Conservation (phyloP, 495 filamentous ascomycete genomes). For the Penicillium silybi region DNA sequence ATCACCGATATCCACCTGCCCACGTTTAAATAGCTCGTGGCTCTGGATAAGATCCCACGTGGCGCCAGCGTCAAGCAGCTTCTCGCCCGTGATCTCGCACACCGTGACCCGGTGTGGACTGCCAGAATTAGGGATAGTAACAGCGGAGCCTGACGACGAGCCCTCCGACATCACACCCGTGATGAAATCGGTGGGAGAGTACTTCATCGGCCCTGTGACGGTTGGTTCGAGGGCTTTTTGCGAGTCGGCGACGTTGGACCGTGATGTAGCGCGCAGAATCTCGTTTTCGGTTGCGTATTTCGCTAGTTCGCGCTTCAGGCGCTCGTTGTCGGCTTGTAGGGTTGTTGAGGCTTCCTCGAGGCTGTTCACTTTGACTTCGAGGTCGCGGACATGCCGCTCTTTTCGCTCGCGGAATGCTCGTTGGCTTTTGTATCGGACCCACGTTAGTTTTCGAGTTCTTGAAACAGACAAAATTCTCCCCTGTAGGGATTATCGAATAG, state of each 20-base stretch:
- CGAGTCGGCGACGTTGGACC: slow-evolving; percentile 18
- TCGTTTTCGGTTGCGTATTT: slow-evolving; percentile 85
- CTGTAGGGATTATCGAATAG: not conserved
- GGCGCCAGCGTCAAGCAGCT: slow-evolving; percentile 70
- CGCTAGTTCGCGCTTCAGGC: slow-evolving; percentile 75
- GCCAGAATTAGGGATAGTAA: not conserved
- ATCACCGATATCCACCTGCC: slow-evolving; percentile 77
- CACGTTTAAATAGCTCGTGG: slow-evolving; percentile 74
- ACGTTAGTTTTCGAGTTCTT: not conserved
- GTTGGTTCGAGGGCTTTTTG: slow-evolving; percentile 26
- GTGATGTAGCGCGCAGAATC: slow-evolving; percentile 77
- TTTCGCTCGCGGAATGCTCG: slow-evolving; percentile 96
- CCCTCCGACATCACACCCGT: slow-evolving; percentile 34
- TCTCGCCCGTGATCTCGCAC: slow-evolving; percentile 63
- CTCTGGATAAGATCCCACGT: slow-evolving; percentile 90
- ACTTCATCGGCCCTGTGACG: slow-evolving; percentile 66
- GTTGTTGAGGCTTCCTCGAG: slow-evolving; percentile 57
- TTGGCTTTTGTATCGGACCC: slow-evolving; percentile 54
- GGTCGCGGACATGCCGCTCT: slow-evolving; percentile 86
- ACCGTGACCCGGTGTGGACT: slow-evolving; percentile 64
- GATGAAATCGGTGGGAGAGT: slow-evolving; percentile 67
- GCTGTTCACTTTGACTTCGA: slow-evolving; percentile 78
- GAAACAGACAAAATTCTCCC: not conserved
- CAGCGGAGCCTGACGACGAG: slow-evolving; percentile 4
- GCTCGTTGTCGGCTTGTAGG: slow-evolving; percentile 72